phyloP scores from a whole-genome alignment of 345 rosid genomes.

The Ailanthus altissimus region DNA sequence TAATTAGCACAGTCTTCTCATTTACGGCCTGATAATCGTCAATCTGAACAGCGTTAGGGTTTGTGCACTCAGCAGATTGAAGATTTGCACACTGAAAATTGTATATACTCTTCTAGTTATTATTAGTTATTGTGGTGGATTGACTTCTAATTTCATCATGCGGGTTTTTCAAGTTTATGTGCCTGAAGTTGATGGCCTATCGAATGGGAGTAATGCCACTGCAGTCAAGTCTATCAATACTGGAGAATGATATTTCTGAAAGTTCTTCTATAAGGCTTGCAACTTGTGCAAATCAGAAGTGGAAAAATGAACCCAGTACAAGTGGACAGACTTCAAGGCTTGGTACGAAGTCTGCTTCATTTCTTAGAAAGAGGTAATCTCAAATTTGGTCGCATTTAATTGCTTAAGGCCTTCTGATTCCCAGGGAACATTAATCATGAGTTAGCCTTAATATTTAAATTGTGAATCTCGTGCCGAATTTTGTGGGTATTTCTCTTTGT shows the following conservation, averaged over 20 bases:
- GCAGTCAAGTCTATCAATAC: conserved; percentile 32
- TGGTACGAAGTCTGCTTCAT: conserved; percentile 34
- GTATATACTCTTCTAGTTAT: background rate
- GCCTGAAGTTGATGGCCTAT: conserved; percentile 53
- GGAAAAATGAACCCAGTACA: conserved; percentile 32
- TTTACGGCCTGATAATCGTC: background rate
- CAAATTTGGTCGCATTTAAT: background rate
- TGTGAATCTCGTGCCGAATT: background rate
- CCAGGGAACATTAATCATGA: background rate
- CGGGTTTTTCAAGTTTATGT: conserved; percentile 15
- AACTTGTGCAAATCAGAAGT: conserved; percentile 30
- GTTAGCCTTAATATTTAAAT: background rate
- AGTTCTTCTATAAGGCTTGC: conserved; percentile 35
- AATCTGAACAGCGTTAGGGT: conserved; percentile 8
- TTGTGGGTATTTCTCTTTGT: background rate
- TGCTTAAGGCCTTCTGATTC: background rate
- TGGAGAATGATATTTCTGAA: conserved; percentile 37
- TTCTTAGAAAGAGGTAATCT: conserved; percentile 50
- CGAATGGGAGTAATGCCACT: conserved; percentile 38
- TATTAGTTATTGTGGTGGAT: background rate
- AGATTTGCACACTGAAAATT: conserved; percentile 6
- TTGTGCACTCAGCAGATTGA: conserved; percentile 4
- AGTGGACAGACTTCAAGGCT: conserved; percentile 37
- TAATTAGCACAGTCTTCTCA: background rate
- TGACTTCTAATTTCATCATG: conserved; percentile 1